Base-by-base conservation (phyloP, 768 basidiomycete genomes). In the Naganishia vishniacii region DNA sequence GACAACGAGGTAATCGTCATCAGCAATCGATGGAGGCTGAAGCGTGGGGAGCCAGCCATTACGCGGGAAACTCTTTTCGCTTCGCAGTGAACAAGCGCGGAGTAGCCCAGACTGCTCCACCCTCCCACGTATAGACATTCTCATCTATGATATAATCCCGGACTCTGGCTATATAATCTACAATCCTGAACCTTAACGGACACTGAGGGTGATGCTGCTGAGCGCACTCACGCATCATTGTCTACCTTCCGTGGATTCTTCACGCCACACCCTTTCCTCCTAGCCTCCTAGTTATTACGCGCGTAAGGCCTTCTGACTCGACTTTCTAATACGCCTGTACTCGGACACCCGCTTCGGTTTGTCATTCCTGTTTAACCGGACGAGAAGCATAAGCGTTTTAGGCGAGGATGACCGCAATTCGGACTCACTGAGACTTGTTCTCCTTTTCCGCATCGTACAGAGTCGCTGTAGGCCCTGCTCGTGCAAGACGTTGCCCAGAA, bases 1-100 rank as follows among this genome's bases (percentile, higher is more conserved):
- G 91, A 93, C 66, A 82, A 82, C 37, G 80, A 83, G 2, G 87
- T 88, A 0, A 76, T 92, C 48, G 82, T 75, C 32, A 84, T 86
- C 60, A 81, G 84, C 45, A 95, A 97, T 77, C 83, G 85, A n/a
- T 95, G 93, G 93, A 82, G 92, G 66, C 81, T 83, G 65, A 87
- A 89, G 69, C 82, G 90, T 65, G 90, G 89, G 13, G 88, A 91
- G 70, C 76, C 81, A 20, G 65, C 67, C 3, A 48, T 75, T 20
- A 61, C 47, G 3, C 25, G 49, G 16, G 65, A 67, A 15, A 44
- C 18, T 20, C 44, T 64, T 37, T 31, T 60, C 34, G 53, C 31
- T 25, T 25, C 53, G 11, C 34, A 56, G 53, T 40, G 37, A 37
- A 11, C 13, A 11, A 20, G 9, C 42, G 9, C 16, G 9, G 37